These are phyloP conservation scores for Linum tenue DNA, from an alignment of 345 rosid genomes.

Conservation along the genomic window DNA sequence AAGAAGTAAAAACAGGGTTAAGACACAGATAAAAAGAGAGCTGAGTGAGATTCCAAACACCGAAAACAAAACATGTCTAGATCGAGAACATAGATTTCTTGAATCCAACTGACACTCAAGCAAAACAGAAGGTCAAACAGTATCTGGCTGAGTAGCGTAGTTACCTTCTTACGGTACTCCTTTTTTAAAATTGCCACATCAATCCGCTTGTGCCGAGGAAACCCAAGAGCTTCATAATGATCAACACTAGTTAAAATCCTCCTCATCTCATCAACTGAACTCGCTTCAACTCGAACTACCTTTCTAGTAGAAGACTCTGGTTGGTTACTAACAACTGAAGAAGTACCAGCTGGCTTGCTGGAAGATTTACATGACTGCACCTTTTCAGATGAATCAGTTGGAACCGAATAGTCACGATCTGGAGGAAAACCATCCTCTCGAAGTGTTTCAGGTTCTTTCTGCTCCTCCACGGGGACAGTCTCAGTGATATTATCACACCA, in stretches of 20 bases:
- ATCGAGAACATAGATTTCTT: too few relatives aligned
- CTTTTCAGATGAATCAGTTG: constrained; percentile 50
- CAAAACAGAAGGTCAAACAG: background rate
- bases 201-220: constrained; percentile 58
- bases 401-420: constrained; percentile 47
- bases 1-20: too few relatives aligned
- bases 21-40: constrained; percentile 1
- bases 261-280: constrained; percentile 73
- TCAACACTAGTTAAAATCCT: constrained; percentile 62
- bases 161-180: constrained; percentile 88
- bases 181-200: constrained; percentile 56
- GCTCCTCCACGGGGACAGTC: constrained; percentile 46
- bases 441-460: constrained; percentile 49
- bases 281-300: constrained; percentile 40
- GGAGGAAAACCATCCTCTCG: constrained; percentile 58
- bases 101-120: too few relatives aligned
- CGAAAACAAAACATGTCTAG: background rate
- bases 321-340: constrained; percentile 40
- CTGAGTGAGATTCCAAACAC: background rate
- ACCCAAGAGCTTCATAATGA: constrained; percentile 82
- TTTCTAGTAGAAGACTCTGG: constrained; percentile 39
- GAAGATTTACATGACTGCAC: constrained; percentile 55
- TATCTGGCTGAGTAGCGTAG: background rate
- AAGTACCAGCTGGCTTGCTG: constrained; percentile 39
- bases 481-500: constrained; percentile 73